Conservation (phyloP, 768 basidiomycete genomes). For the Trametes elegans region DNA sequence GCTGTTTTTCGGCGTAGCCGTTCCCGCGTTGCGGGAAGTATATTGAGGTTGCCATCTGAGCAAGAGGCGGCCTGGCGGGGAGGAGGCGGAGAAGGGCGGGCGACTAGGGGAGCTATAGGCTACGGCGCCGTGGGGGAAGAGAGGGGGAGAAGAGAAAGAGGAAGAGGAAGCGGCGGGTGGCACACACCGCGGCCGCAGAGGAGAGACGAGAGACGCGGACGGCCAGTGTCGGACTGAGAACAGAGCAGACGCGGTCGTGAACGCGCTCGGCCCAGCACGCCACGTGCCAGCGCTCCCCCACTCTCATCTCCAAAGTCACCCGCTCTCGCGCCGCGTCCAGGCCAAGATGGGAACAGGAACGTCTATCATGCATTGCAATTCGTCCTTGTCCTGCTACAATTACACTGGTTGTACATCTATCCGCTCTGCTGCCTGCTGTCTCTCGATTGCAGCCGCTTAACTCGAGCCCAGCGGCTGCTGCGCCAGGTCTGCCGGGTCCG, state of each 20-base stretch:
- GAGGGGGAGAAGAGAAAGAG: background rate
- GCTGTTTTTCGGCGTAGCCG: constrained; percentile 44
- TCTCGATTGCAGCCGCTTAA: background rate
- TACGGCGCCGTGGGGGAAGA: constrained; percentile 10
- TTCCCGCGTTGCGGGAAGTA: constrained; percentile 47
- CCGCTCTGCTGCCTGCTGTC: background rate
- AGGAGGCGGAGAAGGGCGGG: constrained; percentile 20
- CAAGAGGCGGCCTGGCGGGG: constrained; percentile 20
- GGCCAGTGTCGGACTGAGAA: too few relatives aligned
- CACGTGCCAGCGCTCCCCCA: too few relatives aligned
- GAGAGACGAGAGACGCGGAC: background rate
- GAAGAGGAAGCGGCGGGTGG: background rate
- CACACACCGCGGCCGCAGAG: constrained; percentile 3
- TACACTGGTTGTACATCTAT: constrained; percentile 17
- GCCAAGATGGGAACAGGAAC: background rate
- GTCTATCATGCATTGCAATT: constrained; percentile 7
- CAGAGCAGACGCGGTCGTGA: background rate
- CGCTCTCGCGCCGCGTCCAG: background rate
- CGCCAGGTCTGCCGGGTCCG: constrained; percentile 75
- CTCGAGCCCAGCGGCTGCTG: constrained; percentile 54
- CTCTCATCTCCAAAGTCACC: too few relatives aligned
- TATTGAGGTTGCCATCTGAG: constrained; percentile 43
- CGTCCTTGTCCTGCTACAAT: constrained; percentile 8
- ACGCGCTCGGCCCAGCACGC: constrained; percentile 13
- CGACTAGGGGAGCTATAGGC: constrained; percentile 22